Evolutionary conservation across 1,139 yeast genomes (phyloP), one percentile per base, ranked within the genome.

Genomic region (Candida sanyaensis): DNA sequence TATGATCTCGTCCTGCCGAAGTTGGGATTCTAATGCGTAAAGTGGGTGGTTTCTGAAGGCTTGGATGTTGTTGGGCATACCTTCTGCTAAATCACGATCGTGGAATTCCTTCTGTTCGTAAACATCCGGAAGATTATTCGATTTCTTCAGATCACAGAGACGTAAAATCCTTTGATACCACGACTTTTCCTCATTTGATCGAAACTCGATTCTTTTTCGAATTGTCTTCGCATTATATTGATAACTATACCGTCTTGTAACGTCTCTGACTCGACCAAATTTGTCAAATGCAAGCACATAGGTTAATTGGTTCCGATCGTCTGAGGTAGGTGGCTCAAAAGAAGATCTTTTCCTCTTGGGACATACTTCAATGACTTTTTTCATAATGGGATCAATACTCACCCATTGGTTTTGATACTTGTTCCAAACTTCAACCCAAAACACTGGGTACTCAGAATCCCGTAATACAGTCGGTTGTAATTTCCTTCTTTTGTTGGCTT

Each of bases 401-500:
- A 90, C 77, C 96, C 97, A 92, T 51, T 78, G 80, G 50, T 82
- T 77, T 5, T 82, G 67, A 50, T 77, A 81, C 44, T 78, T 78
- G 62, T 93, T 93, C 96, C 96, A 93, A 0, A 88, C 97, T 63
- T 93, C 99, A 12, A 83, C 84, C 99, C 99, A 93, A 60, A 87
- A 90, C 0, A 90, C 75, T 0, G 98, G 98, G 59, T 71, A 85
- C 4, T 64, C 59, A 0, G 81, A 69, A 21, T 66, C 65, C 6
- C 65, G 66, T 29, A 63, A 55, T 4, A 32, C 37, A 6, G 43
- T 6, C 30, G 24, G 40, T 13, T 13, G 30, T 31, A 37, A 28
- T 37, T 32, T 32, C 43, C 39, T n/a, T 31, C 21, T n/a, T 11
- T 41, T 13, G 43, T 17, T 30, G 11, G 42, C 12, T 12, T 43